phyloP scores from a whole-genome alignment of 1,284 basidiomycete species.

The Farysia itapuensis region DNA sequence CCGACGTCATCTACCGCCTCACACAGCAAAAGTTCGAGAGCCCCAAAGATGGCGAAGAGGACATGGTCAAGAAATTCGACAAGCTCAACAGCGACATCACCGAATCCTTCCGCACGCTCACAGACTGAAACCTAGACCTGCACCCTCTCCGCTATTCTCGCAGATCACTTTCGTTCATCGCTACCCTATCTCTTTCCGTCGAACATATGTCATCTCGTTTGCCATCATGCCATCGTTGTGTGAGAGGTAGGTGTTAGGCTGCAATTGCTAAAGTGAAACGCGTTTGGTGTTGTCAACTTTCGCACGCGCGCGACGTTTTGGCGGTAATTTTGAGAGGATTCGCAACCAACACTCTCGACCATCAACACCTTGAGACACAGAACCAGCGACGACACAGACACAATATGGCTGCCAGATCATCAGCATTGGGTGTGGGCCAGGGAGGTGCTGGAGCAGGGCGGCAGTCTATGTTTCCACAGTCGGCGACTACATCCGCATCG shows the following conservation, averaged over 20 bases:
- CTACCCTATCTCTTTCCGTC: too few relatives aligned
- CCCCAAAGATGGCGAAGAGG: slow-evolving; percentile 59
- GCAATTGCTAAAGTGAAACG: too few relatives aligned
- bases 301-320: too few relatives aligned
- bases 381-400: not conserved
- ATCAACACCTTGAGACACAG: not conserved
- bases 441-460: slow-evolving; percentile 17
- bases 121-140: slow-evolving; percentile 47
- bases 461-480: slow-evolving; percentile 30
- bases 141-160: too few relatives aligned
- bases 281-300: too few relatives aligned
- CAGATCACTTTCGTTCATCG: too few relatives aligned
- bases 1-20: slow-evolving; percentile 89
- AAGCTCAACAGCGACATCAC: slow-evolving; percentile 55
- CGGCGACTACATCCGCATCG: not conserved
- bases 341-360: not conserved
- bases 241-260: too few relatives aligned
- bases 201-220: too few relatives aligned
- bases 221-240: too few relatives aligned
- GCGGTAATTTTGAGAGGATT: too few relatives aligned
- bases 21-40: slow-evolving; percentile 98
- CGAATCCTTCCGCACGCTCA: slow-evolving; percentile 56
- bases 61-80: slow-evolving; percentile 49
- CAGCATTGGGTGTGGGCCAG: slow-evolving; percentile 10
- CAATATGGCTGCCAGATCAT: slow-evolving; percentile 22